phyloP scores from a whole-genome alignment of 1,139 yeast genomes.

The Candida sanyaensis region DNA sequence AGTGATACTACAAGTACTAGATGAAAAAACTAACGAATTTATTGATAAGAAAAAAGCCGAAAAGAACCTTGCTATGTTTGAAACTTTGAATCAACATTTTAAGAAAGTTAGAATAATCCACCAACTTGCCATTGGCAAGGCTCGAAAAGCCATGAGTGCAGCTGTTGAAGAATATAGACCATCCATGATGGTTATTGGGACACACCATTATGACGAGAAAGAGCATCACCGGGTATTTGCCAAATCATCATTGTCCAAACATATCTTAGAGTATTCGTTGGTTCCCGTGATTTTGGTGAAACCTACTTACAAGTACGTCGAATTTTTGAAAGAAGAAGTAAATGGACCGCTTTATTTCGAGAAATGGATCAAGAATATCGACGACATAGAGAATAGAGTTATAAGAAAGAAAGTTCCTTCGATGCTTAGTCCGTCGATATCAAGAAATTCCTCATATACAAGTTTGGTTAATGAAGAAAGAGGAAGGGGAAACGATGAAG shows the following conservation, averaged over 20 bases:
- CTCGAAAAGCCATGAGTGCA: slow-evolving; percentile 52
- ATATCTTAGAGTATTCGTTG: slow-evolving; percentile 65
- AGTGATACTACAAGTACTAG: slow-evolving; percentile 60
- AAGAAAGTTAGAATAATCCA: slow-evolving; percentile 56
- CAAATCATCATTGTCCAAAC: slow-evolving; percentile 55
- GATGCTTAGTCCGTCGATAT: slow-evolving; percentile 20
- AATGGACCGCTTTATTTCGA: slow-evolving; percentile 33
- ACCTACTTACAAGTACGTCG: slow-evolving; percentile 49
- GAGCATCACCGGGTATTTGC: slow-evolving; percentile 41
- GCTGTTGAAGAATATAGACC: slow-evolving; percentile 67
- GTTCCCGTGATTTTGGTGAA: slow-evolving; percentile 72
- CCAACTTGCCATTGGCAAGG: slow-evolving; percentile 65
- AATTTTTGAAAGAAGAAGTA: slow-evolving; percentile 25
- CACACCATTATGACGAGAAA: slow-evolving; percentile 40
- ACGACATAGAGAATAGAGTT: slow-evolving; percentile 14
- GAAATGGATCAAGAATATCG: slow-evolving; percentile 29
- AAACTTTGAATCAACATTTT: slow-evolving; percentile 46
- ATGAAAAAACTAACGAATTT: slow-evolving; percentile 33
- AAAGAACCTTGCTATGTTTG: slow-evolving; percentile 41
- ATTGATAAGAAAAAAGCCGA: slow-evolving; percentile 36
- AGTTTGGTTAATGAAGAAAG: slow-evolving; percentile 15
- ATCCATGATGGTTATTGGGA: slow-evolving; percentile 64
- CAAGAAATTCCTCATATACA: slow-evolving; percentile 18
- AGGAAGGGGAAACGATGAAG: slow-evolving; percentile 9
- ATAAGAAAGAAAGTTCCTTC: slow-evolving; percentile 14